Percentiles rank a stretch among this genome's conserved stretches.
These are phyloP conservation scores for Ziziphus jujuba DNA, from an alignment of 306 rosid species.

Conservation along the genomic window DNA sequence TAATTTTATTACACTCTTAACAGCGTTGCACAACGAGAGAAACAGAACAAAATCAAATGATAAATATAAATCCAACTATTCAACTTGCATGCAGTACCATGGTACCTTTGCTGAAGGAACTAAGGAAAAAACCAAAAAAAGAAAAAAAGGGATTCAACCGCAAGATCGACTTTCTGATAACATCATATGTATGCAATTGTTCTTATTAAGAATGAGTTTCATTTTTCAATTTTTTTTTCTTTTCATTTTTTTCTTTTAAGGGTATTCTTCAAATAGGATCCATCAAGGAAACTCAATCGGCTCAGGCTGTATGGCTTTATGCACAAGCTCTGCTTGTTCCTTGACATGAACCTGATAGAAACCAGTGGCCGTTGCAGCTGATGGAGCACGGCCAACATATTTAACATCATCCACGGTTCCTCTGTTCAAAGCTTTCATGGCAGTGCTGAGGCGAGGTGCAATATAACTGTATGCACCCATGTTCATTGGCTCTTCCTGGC, in stretches of 20 bases:
- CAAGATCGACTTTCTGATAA: background rate
- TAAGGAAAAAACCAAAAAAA: background rate
- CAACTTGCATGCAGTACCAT: slow-evolving; percentile 4
- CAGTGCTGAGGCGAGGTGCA: slow-evolving; percentile 66
- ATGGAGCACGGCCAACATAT: slow-evolving; percentile 86
- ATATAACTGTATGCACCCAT: slow-evolving; percentile 88
- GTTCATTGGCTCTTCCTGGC: slow-evolving; percentile 98
- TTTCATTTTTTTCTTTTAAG: no score
- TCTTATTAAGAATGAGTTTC: background rate
- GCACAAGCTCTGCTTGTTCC: slow-evolving; percentile 79
- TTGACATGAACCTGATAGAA: slow-evolving; percentile 74
- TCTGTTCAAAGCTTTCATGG: slow-evolving; percentile 69
- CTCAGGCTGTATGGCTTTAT: slow-evolving; percentile 75
- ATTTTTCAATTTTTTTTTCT: no score
- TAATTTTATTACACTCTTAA: slow-evolving; percentile 4
- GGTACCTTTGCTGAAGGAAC: background rate
- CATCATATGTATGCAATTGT: background rate
- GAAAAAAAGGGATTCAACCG: background rate
- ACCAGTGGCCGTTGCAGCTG: slow-evolving; percentile 93
- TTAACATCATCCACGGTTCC: slow-evolving; percentile 73
- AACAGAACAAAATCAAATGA: background rate
- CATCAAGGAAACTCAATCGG: slow-evolving; percentile 42
- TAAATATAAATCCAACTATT: background rate
- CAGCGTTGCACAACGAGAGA: slow-evolving; percentile 1
- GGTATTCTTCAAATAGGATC: background rate